A percentile compares a stretch with the other conserved stretches of the same genome.
Evolutionary conservation across 352 stramenopile genomes (phyloP).

Genomic region (Blastocystis sp.): DNA sequence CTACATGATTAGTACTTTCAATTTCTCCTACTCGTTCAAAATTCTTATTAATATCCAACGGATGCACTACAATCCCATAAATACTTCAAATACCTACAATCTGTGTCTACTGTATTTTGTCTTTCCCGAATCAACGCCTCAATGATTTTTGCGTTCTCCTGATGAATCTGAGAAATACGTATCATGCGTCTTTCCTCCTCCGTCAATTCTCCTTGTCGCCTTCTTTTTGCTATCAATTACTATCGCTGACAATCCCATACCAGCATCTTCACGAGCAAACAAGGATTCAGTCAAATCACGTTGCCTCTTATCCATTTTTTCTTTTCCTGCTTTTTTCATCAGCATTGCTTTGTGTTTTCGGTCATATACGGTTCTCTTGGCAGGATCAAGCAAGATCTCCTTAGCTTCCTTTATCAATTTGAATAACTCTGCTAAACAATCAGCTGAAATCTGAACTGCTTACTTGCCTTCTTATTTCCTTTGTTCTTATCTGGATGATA

Average conservation of each 20-base stretch:
- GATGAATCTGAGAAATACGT: conserved; percentile 1
- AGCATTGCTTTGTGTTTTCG: conserved; percentile 57
- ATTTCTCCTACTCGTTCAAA: background rate
- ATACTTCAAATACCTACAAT: background rate
- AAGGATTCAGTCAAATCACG: conserved; percentile 31
- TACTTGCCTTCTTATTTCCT: conserved; percentile 30
- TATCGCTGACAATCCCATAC: background rate
- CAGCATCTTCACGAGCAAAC: conserved; percentile 21
- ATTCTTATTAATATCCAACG: background rate
- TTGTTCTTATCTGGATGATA: conserved; percentile 67
- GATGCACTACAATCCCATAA: background rate
- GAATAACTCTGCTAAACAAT: conserved; percentile 30
- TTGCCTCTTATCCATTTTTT: conserved; percentile 62
- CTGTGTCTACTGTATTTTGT: background rate
- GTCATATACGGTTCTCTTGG: conserved; percentile 27
- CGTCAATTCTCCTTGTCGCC: conserved; percentile 18
- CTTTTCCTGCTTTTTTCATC: conserved; percentile 23
- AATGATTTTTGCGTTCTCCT: conserved; percentile 24
- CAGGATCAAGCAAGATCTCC: conserved; percentile 35
- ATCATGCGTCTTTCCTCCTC: conserved; percentile 14
- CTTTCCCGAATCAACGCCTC: conserved; percentile 9
- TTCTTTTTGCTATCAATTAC: conserved; percentile 27
- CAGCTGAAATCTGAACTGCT: background rate
- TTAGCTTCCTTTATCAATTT: conserved; percentile 42
- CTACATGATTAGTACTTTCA: background rate